Base-by-base conservation (phyloP, 1,284 basidiomycete species). In the Acaromyces ingoldii region DNA sequence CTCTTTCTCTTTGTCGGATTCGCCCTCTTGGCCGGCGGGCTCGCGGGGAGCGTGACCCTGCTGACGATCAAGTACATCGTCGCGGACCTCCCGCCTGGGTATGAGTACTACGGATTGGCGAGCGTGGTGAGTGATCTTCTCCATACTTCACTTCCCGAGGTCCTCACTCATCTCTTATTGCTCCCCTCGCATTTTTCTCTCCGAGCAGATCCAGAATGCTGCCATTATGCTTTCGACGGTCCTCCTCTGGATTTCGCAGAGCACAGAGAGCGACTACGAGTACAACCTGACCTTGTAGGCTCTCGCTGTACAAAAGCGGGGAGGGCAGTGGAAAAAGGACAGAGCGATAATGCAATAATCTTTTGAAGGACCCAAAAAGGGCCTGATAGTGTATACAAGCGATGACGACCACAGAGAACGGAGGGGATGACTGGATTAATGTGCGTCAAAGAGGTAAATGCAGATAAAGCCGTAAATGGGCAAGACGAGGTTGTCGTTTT, bases 1-100 rank as follows among this genome's bases (percentile, higher is more conserved):
- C 78, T 93, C 57, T 84, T 93, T 65, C 78, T 97, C 63, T 98
- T 98, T 77, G 83, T 97, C 58, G 93, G 93, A 0, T 96, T 98
- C 71, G 91, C 93, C 0, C 77, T 97, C 47, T 90, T 97, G 89
- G 92, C 92, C 0, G 92, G 92, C 24, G 93, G 92, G 1, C 77
- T 97, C 47, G 92, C 92, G 10, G 92, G 92, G 40, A 91, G 89
- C 71, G 82, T 93, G 68, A 88, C 88, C 6, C 82, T 97, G 10
- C 80, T 96, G 31, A 85, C 96, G 50, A 81, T 98, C 72, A 97
- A 97, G 78, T 98, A 98, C 74, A 77, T 93, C 59, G 78, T 95
- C 28, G 81, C 83, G 6, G 81, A 81, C 21, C 88, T 88, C 71
- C 77, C 82, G 0, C 84, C 86, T 51, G 85, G 86, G 63, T 92